These are phyloP conservation scores for Physcomitrium patens DNA, from an alignment of 225 moss, liverwort and hornwort species.

Conservation along the genomic window DNA sequence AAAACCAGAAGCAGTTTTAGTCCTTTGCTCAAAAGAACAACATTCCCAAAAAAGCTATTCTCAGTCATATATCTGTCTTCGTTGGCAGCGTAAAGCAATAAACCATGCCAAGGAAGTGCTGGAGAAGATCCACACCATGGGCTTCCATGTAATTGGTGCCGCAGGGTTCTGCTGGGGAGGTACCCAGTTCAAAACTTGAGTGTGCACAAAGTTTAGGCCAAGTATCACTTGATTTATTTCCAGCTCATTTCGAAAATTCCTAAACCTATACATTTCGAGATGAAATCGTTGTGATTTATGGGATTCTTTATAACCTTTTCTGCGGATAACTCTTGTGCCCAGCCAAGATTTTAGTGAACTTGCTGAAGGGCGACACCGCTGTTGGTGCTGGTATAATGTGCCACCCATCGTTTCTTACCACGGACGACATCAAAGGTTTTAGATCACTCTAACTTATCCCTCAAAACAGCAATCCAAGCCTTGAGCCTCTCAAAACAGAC, in stretches of 20 bases:
- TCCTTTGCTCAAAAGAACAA: no score
- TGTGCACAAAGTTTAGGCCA: no score
- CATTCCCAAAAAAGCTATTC: no score
- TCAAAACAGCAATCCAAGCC: background rate
- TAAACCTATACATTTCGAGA: no score
- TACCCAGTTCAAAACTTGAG: no score
- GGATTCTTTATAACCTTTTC: no score
- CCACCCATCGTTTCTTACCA: slow-evolving; percentile 52
- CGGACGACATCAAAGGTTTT: slow-evolving; percentile 58
- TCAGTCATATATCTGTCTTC: background rate
- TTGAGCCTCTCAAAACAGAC: background rate
- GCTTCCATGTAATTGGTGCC: slow-evolving; percentile 46
- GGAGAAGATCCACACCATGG: slow-evolving; percentile 36
- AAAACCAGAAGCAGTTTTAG: no score
- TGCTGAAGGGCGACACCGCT: slow-evolving; percentile 48
- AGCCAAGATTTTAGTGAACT: slow-evolving; percentile 51
- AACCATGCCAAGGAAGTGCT: slow-evolving; percentile 44
- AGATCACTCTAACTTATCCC: no score
- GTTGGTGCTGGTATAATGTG: slow-evolving; percentile 48
- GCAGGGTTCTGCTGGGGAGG: slow-evolving; percentile 59
- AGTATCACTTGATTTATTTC: no score
- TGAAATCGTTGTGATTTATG: no score
- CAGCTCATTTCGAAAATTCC: no score
- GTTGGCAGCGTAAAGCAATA: slow-evolving; percentile 42
- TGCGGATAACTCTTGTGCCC: background rate